Evolutionary conservation across 2,329 filamentous ascomycete species (phyloP).

Genomic region (Phaeoacremonium minimum): DNA sequence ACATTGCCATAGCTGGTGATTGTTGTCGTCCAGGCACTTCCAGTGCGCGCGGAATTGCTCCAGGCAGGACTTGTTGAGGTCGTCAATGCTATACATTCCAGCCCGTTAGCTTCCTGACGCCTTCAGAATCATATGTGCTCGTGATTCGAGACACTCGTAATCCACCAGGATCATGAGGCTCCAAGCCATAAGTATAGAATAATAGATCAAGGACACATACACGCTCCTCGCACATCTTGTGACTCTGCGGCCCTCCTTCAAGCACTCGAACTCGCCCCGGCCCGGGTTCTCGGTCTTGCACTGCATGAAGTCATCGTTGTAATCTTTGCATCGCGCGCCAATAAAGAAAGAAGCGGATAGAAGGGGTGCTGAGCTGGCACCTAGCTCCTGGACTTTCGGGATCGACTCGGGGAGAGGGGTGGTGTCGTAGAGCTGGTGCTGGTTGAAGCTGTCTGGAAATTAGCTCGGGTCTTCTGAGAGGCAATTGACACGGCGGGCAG

Average conservation of each 20-base stretch:
- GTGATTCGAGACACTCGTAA: no score
- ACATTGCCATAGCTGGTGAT: slow-evolving; percentile 97
- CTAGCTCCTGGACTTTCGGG: slow-evolving; percentile 90
- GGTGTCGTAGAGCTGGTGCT: slow-evolving; percentile 89
- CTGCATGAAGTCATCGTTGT: slow-evolving; percentile 99
- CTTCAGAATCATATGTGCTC: no score
- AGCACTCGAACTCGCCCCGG: slow-evolving; percentile 85
- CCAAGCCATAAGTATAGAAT: slow-evolving; percentile 1
- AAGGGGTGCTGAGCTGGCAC: slow-evolving; percentile 86
- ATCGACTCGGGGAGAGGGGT: slow-evolving; percentile 90
- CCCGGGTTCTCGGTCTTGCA: slow-evolving; percentile 96
- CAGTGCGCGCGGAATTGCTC: slow-evolving; percentile 90
- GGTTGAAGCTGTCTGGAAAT: slow-evolving; percentile 72
- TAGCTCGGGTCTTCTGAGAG: no score
- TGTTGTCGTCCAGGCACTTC: slow-evolving; percentile 94
- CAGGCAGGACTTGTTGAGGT: slow-evolving; percentile 93
- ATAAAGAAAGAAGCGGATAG: slow-evolving; percentile 95
- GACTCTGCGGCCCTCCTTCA: slow-evolving; percentile 94
- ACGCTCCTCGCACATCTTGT: slow-evolving; percentile 95
- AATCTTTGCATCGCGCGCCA: slow-evolving; percentile 86
- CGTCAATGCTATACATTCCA: slow-evolving; percentile 65
- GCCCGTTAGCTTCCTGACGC: not conserved
- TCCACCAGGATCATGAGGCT: no score
- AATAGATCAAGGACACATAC: slow-evolving; percentile 51
- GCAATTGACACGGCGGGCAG: slow-evolving; percentile 10